These are phyloP conservation scores for Pseudofabraea citricarpa DNA, from an alignment of 2,329 filamentous ascomycete genomes.

Conservation along the genomic window DNA sequence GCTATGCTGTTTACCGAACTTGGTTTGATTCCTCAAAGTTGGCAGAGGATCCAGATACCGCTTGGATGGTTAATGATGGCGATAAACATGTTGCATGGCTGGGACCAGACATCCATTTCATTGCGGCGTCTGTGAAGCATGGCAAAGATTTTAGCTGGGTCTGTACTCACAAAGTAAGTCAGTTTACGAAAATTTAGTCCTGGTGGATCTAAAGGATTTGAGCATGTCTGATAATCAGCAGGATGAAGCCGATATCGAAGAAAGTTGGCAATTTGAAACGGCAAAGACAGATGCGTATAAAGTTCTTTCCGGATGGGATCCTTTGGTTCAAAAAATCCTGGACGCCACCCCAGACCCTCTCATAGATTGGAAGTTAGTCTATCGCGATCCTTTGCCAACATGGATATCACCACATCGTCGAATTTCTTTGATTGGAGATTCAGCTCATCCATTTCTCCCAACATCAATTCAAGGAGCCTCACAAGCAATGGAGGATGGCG, in stretches of 20 bases:
- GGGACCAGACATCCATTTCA: constrained; percentile 45
- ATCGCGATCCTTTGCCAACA: constrained; percentile 24
- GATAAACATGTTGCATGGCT: constrained; percentile 50
- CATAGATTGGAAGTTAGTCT: constrained; percentile 28
- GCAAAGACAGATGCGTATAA: constrained; percentile 11
- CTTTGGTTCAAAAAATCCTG: constrained; percentile 18
- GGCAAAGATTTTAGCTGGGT: constrained; percentile 51
- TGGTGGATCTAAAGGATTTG: not conserved
- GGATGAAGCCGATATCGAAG: constrained; percentile 37
- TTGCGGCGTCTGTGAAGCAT: constrained; percentile 46
- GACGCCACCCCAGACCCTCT: constrained; percentile 18
- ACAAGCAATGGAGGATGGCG: constrained; percentile 34
- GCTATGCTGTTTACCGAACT: constrained; percentile 38
- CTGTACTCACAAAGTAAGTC: constrained; percentile 41
- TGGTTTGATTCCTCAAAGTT: constrained; percentile 29
- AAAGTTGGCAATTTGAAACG: constrained; percentile 34
- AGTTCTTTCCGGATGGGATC: constrained; percentile 19
- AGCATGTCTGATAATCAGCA: not conserved
- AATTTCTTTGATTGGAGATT: constrained; percentile 32
- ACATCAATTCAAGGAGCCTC: constrained; percentile 33
- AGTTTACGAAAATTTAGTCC: constrained; percentile 18
- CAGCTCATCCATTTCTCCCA: constrained; percentile 34
- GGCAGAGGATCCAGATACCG: constrained; percentile 27
- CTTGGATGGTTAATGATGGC: constrained; percentile 31
- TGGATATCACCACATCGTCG: constrained; percentile 22